Evolutionary conservation across 257 asterid species (phyloP), one percentile per base, ranked within the genome.

Genomic region (Osmanthus fragrans): DNA sequence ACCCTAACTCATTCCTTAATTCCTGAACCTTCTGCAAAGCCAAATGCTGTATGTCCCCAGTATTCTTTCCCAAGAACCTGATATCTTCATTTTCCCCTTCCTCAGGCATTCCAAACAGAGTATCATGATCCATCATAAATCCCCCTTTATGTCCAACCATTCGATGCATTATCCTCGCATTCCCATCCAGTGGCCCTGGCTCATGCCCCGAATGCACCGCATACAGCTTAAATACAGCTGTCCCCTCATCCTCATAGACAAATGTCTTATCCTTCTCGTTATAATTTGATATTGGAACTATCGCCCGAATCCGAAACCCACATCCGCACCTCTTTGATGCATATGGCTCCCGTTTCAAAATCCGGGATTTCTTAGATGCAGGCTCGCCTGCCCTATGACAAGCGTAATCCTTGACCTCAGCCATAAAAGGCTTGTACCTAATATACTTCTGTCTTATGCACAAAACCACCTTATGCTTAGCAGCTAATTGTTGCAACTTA

Each of bases 361-460:
- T 82, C 73, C 85, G 80, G 0, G 98, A 84, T 74, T 92, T 92
- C 82, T 93, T 96, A 0, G 95, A 91, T 7, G 92, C 97, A 4
- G 97, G 98, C 88, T 90, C 97, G 0, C 98, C 99, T 0, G 99
- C 98, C 77, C 98, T 87, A 63, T 96, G 99, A 80, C 98, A 96
- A 16, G 99, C 96, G 51, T 96, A 96, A 86, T 96, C 99, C 86
- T 96, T 96, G 68, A 93, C 99, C 89, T 96, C 99, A 1, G 98
- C 99, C 98, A 93, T 93, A 87, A 92, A 91, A 74, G 99, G 98
- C 85, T 96, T 96, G 82, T 93, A 96, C 92, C 97, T 85, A 78
- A 96, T 91, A 79, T 96, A 96, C 77, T 92, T 96, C 82, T 96
- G 98, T 4, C 99, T 79, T 82, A 96, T 93, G 73, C 98, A 93